phyloP scores from a whole-genome alignment of 1,284 basidiomycete genomes.

The Malassezia dermatis region DNA sequence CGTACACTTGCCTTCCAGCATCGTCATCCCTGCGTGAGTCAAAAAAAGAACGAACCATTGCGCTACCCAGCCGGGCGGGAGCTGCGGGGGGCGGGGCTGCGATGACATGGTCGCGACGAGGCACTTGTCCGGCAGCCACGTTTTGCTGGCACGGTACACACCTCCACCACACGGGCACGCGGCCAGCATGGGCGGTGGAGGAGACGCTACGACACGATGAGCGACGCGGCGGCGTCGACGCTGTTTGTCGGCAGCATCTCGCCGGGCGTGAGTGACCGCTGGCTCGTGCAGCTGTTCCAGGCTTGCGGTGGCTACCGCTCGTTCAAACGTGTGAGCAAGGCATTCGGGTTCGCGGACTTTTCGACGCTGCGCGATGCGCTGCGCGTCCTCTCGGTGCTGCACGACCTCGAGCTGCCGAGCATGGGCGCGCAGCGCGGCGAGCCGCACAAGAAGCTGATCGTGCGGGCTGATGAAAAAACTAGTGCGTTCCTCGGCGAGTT shows the following conservation, averaged over 20 bases:
- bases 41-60: conserved; percentile 60
- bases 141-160: conserved; percentile 8
- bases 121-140: neutral
- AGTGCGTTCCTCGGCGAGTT: conserved; percentile 74
- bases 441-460: conserved; percentile 58
- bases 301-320: conserved; percentile 76
- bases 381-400: conserved; percentile 67
- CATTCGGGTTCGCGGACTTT: conserved; percentile 86
- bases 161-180: conserved; percentile 7
- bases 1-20: conserved; percentile 73
- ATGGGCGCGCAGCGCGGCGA: conserved; percentile 28
- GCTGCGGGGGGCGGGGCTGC: conserved; percentile 29
- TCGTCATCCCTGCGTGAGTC: conserved; percentile 59
- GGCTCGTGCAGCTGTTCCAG: conserved; percentile 60
- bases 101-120: conserved; percentile 16
- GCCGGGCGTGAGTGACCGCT: conserved; percentile 71
- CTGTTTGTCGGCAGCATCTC: conserved; percentile 92
- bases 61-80: conserved; percentile 78
- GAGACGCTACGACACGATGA: neutral
- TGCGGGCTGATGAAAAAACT: conserved; percentile 85
- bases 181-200: neutral
- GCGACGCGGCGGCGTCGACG: conserved; percentile 51
- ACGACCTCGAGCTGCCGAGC: conserved; percentile 62
- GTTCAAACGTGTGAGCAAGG: conserved; percentile 82
- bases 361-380: conserved; percentile 79